phyloP scores from a whole-genome alignment of 208 protist species.

The Acanthamoeba culbertsoni region DNA sequence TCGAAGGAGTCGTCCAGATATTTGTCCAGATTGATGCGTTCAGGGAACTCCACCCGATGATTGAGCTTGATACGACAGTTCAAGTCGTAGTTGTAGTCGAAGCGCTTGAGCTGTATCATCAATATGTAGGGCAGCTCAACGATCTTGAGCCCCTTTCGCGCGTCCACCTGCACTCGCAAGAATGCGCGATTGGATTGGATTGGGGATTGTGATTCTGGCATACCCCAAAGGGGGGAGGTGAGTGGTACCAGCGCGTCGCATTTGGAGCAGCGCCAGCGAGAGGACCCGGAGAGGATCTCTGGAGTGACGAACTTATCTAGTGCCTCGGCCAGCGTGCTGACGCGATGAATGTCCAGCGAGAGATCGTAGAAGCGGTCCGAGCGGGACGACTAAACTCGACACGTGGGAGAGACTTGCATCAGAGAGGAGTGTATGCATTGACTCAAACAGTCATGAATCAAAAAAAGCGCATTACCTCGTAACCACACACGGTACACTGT shows the following conservation, averaged over 20 bases:
- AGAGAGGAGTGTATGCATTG: no score
- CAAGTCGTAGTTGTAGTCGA: slow-evolving; percentile 60
- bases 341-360: not conserved
- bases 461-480: not conserved
- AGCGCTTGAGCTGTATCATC: slow-evolving; percentile 68
- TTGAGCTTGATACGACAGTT: slow-evolving; percentile 69
- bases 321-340: not conserved
- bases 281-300: not conserved
- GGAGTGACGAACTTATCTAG: slow-evolving; percentile 32
- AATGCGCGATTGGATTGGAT: no score
- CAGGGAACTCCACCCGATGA: slow-evolving; percentile 28
- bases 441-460: not conserved
- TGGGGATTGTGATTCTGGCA: no score
- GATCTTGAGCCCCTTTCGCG: slow-evolving; percentile 65
- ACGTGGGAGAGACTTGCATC: no score
- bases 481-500: slow-evolving; percentile 38
- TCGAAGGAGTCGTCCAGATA: slow-evolving; percentile 43
- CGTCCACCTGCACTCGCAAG: slow-evolving; percentile 63
- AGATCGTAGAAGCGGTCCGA: not conserved
- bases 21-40: not conserved
- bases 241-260: not conserved
- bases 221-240: no score
- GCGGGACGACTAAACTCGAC: not conserved
- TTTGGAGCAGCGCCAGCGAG: not conserved
- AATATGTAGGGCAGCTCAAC: slow-evolving; percentile 63